These are phyloP conservation scores for Arthrobotrys pseudoclavata DNA, from an alignment of 2,329 filamentous ascomycete species.

Conservation along the genomic window DNA sequence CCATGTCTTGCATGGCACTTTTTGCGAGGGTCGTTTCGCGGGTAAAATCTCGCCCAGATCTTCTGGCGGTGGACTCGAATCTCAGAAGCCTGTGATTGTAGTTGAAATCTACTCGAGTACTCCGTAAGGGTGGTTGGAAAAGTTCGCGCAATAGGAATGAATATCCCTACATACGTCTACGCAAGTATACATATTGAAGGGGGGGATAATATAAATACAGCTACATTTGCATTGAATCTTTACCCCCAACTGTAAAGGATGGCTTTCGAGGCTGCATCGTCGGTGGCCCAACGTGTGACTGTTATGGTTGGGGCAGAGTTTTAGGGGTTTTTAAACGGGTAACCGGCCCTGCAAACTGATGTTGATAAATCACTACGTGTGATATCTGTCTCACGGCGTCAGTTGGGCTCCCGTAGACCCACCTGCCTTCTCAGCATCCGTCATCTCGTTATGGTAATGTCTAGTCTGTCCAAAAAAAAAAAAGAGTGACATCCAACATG, in stretches of 20 bases:
- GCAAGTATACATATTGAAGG: neutral
- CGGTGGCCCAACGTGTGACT: slow-evolving; percentile 21
- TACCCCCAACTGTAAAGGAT: slow-evolving; percentile 6
- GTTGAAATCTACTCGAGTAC: neutral
- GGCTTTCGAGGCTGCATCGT: slow-evolving; percentile 16
- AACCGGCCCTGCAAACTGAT: slow-evolving; percentile 41
- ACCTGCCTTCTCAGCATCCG: slow-evolving; percentile 20
- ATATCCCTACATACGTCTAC: slow-evolving; percentile 6
- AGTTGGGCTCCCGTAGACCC: slow-evolving; percentile 43
- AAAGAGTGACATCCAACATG: slow-evolving; percentile 2
- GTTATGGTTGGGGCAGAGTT: slow-evolving; percentile 44
- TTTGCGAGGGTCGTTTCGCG: slow-evolving; percentile 57
- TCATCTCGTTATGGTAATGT: slow-evolving; percentile 26
- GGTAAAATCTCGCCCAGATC: slow-evolving; percentile 50
- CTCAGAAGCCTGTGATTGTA: slow-evolving; percentile 16
- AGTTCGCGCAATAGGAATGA: neutral
- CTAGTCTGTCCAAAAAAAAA: neutral
- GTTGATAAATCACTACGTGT: slow-evolving; percentile 25
- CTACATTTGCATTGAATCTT: neutral
- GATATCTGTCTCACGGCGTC: slow-evolving; percentile 34
- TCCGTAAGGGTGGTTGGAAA: slow-evolving; percentile 12
- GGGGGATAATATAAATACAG: neutral
- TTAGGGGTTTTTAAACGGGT: slow-evolving; percentile 45
- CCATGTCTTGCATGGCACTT: slow-evolving; percentile 54
- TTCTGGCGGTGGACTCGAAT: slow-evolving; percentile 30